Percentiles rank a stretch among this genome's conserved stretches.
Evolutionary conservation across 2,329 filamentous ascomycete species (phyloP).

Genomic region (Colletotrichum noveboracense): DNA sequence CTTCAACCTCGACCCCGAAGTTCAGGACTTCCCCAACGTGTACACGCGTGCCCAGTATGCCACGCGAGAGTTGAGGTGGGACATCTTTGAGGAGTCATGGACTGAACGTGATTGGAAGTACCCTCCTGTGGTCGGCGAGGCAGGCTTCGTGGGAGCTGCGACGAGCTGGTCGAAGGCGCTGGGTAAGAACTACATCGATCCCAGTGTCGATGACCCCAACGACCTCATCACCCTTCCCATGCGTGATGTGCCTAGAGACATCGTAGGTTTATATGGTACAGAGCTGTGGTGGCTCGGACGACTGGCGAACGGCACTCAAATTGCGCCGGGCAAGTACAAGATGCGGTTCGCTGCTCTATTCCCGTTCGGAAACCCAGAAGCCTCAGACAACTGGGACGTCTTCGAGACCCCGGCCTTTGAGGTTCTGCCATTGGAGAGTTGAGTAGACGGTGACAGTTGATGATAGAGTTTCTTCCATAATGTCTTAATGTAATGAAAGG

Average conservation of each 20-base stretch:
- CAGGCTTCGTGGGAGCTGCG: constrained; percentile 47
- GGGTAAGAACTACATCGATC: constrained; percentile 38
- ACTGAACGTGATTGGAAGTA: constrained; percentile 45
- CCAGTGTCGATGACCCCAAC: constrained; percentile 36
- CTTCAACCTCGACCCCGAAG: constrained; percentile 26
- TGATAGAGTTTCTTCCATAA: background rate
- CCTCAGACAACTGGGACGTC: constrained; percentile 16
- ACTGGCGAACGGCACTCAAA: constrained; percentile 44
- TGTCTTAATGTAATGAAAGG: background rate
- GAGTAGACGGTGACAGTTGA: background rate
- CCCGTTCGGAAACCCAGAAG: constrained; percentile 11
- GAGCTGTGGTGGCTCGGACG: constrained; percentile 48
- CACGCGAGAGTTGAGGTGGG: constrained; percentile 31
- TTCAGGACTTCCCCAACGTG: constrained; percentile 31
- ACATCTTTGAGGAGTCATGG: constrained; percentile 44
- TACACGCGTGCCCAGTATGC: constrained; percentile 26
- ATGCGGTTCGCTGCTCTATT: constrained; percentile 14
- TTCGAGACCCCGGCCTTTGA: constrained; percentile 29
- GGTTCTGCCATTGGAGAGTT: constrained; percentile 6
- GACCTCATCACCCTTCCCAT: constrained; percentile 44
- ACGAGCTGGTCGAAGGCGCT: constrained; percentile 41
- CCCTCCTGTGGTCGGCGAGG: constrained; percentile 41
- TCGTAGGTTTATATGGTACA: constrained; percentile 17
- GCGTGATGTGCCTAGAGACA: constrained; percentile 36
- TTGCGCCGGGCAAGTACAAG: constrained; percentile 44